These are phyloP conservation scores for Daldinia decipiens DNA, from an alignment of 495 filamentous ascomycete genomes.

Conservation along the genomic window DNA sequence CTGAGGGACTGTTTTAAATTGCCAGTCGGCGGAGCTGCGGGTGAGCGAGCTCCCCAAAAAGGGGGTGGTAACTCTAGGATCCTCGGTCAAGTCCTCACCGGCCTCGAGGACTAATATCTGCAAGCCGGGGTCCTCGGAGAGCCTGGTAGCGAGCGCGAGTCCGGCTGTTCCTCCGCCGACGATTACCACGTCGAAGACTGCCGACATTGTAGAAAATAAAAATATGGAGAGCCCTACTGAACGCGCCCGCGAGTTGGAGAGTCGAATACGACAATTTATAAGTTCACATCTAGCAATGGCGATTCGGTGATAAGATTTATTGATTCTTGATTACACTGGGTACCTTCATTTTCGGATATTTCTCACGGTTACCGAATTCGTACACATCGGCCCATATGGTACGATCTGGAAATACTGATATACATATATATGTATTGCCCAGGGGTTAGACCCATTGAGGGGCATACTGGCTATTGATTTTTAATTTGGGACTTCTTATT, in stretches of 20 bases:
- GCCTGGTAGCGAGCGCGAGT: conserved; percentile 57
- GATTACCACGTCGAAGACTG: conserved; percentile 5
- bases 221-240: not conserved
- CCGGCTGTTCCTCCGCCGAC: conserved; percentile 14
- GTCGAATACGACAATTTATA: not conserved
- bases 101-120: conserved; percentile 62
- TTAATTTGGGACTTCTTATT: not conserved
- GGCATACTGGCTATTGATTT: not conserved
- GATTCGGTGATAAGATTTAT: not conserved
- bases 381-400: conserved; percentile 4
- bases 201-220: not conserved
- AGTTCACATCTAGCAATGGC: not conserved
- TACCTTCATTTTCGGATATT: not conserved
- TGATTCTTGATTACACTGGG: not conserved
- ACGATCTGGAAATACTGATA: conserved; percentile 1
- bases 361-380: not conserved
- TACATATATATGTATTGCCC: not conserved
- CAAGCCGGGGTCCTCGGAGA: conserved; percentile 56
- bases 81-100: conserved; percentile 44
- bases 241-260: not conserved
- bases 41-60: not conserved
- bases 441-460: not conserved
- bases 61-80: conserved; percentile 1
- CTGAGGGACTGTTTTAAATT: not conserved
- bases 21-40: not conserved